Evolutionary conservation across 2,329 filamentous ascomycete species (phyloP).

Genomic region (Pleomassaria siparia): DNA sequence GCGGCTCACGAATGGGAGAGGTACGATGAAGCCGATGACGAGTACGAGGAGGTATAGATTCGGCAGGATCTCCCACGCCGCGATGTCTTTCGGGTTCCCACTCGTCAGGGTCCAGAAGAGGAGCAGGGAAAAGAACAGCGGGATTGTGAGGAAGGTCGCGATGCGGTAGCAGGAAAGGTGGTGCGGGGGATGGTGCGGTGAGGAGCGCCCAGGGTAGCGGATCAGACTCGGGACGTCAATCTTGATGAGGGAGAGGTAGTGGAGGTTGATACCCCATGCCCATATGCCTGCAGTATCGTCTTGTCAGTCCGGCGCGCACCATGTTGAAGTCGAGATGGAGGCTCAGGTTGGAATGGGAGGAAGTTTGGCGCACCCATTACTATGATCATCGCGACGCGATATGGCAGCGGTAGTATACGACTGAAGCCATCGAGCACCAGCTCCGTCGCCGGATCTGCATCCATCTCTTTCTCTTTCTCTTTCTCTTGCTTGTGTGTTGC

Average conservation of each 20-base stretch:
- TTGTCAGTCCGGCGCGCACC: conserved; percentile 11
- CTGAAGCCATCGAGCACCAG: conserved; percentile 78
- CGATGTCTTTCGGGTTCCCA: conserved; percentile 67
- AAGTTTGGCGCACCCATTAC: conserved; percentile 67
- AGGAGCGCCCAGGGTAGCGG: conserved; percentile 76
- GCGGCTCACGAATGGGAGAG: conserved; percentile 68
- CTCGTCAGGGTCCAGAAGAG: conserved; percentile 83
- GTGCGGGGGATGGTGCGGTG: conserved; percentile 70
- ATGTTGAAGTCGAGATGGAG: conserved; percentile 13
- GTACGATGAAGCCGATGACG: conserved; percentile 69
- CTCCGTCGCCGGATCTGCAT: conserved; percentile 72
- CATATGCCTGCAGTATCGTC: conserved; percentile 68
- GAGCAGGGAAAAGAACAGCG: conserved; percentile 71
- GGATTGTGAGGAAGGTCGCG: conserved; percentile 71
- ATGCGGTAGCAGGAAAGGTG: conserved; percentile 85
- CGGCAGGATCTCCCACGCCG: conserved; percentile 81
- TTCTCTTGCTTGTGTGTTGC: conserved; percentile 21
- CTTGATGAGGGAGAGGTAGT: conserved; percentile 75
- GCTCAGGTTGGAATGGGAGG: not conserved
- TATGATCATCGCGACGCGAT: conserved; percentile 81
- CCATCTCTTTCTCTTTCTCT: too few relatives aligned
- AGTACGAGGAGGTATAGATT: conserved; percentile 79
- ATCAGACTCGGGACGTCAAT: conserved; percentile 89
- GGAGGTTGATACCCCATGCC: conserved; percentile 92
- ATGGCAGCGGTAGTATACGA: conserved; percentile 83